Percentiles rank a stretch among this genome's conserved stretches.
phyloP scores from a whole-genome alignment of 441 rosid genomes.

The Populus hybrid region DNA sequence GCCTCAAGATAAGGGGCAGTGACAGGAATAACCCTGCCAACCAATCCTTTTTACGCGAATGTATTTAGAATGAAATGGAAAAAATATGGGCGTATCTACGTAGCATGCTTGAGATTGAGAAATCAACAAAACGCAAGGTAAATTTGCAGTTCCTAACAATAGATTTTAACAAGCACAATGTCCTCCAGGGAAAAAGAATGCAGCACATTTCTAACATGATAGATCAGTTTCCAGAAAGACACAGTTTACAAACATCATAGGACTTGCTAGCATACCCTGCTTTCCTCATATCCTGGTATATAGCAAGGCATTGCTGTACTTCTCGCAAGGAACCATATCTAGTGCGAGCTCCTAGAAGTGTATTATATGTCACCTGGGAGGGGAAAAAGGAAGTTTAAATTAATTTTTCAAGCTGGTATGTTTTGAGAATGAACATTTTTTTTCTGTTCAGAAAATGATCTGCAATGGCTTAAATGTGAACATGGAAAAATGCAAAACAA shows the following conservation, averaged over 20 bases:
- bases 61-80: neutral
- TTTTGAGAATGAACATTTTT: neutral
- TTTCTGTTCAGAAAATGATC: neutral
- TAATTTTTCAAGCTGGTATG: neutral
- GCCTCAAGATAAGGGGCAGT: neutral
- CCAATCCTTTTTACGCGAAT: neutral
- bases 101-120: neutral
- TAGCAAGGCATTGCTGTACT: slow-evolving; percentile 82
- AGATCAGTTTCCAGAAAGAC: neutral
- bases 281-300: slow-evolving; percentile 90
- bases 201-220: neutral
- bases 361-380: slow-evolving; percentile 84
- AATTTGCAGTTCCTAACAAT: neutral
- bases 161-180: neutral
- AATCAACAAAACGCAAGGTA: neutral
- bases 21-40: neutral
- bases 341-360: slow-evolving; percentile 77
- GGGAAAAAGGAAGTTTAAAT: neutral
- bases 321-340: slow-evolving; percentile 80
- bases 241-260: neutral
- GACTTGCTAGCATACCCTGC: slow-evolving; percentile 59
- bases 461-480: neutral
- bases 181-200: neutral
- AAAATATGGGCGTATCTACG: neutral
- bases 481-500: neutral